Percentiles rank a stretch among this genome's conserved stretches.
Conservation (phyloP, 108 stramenopile species). For the Skeletonema grethae region DNA sequence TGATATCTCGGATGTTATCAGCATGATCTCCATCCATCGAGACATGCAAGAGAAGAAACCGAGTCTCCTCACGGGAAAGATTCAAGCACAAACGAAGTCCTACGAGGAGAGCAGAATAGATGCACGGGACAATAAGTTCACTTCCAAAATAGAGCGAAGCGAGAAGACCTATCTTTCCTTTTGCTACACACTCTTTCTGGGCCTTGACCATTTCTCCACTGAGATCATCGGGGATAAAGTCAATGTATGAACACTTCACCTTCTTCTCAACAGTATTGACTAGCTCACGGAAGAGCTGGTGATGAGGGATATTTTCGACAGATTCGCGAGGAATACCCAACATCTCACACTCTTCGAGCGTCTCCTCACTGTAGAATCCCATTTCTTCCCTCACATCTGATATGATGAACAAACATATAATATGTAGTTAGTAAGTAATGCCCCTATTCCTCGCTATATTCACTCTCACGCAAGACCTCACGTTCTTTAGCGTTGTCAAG, state of each 20-base stretch:
- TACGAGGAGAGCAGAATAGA: slow-evolving; percentile 1
- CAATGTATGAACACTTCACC: background rate
- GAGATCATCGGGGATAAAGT: slow-evolving; percentile 2
- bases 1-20: too few species aligned
- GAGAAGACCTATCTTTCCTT: background rate
- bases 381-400: slow-evolving; percentile 3
- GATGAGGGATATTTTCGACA: background rate
- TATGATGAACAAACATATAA: too few species aligned
- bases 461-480: slow-evolving; percentile 1
- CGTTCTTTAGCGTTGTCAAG: background rate
- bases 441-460: too few species aligned
- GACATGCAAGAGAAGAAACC: slow-evolving; percentile 5
- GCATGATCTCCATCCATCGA: too few species aligned
- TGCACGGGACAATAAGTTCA: slow-evolving; percentile 2
- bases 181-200: background rate
- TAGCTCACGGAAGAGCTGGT: background rate
- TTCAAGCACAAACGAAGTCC: background rate
- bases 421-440: too few species aligned
- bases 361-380: slow-evolving; percentile 2
- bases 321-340: background rate
- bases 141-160: slow-evolving; percentile 7
- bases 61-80: background rate
- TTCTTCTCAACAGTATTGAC: slow-evolving; percentile 8
- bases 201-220: background rate
- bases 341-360: background rate